A percentile compares a stretch with the other conserved stretches of the same genome.
These are phyloP conservation scores for Perilla frutescens DNA, from an alignment of 257 asterid species.

Conservation along the genomic window DNA sequence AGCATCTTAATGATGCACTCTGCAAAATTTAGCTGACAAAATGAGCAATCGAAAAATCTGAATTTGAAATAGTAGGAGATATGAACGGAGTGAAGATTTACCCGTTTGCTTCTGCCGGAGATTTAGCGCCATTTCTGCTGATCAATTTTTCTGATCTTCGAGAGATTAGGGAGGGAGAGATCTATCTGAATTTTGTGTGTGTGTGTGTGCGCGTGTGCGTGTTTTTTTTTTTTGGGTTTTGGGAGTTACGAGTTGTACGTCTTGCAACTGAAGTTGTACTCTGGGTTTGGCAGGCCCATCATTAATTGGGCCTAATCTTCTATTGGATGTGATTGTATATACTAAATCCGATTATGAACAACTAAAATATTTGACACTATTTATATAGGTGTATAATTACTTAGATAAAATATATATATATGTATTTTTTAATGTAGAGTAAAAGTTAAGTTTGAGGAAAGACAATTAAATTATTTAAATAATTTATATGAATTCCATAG, in stretches of 20 bases:
- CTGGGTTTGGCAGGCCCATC: slow-evolving; percentile 14
- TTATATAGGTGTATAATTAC: no score
- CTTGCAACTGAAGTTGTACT: slow-evolving; percentile 28
- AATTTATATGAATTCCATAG: no score
- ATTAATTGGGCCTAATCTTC: neutral
- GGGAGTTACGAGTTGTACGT: slow-evolving; percentile 29
- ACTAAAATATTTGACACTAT: no score
- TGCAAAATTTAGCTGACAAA: slow-evolving; percentile 40
- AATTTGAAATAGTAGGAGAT: neutral
- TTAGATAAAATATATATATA: no score
- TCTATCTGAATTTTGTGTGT: slow-evolving; percentile 34
- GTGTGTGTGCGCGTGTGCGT: no score
- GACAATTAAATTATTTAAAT: no score
- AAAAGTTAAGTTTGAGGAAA: no score
- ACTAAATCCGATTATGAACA: neutral
- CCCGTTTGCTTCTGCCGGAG: slow-evolving; percentile 94
- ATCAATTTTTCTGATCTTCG: slow-evolving; percentile 13
- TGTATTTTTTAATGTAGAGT: no score
- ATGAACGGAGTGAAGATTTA: slow-evolving; percentile 34
- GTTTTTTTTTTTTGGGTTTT: neutral
- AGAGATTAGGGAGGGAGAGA: slow-evolving; percentile 27
- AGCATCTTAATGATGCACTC: slow-evolving; percentile 94
- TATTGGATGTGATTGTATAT: neutral
- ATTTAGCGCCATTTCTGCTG: slow-evolving; percentile 72
- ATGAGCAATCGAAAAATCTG: neutral